Conservation (phyloP, 345 rosid genomes). For the Toxicodendron radicans region DNA sequence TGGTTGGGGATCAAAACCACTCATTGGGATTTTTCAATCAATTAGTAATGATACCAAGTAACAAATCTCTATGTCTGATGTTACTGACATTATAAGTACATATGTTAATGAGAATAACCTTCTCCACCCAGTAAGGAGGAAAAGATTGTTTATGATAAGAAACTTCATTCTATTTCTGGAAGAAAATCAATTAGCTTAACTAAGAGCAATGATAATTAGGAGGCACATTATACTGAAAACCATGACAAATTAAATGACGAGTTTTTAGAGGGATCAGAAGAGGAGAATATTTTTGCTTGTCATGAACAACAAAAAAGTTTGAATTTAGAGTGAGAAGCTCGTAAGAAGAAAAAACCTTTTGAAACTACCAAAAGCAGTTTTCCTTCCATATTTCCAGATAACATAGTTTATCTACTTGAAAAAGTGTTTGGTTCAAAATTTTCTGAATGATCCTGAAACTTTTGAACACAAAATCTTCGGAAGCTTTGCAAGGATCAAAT, state of each 20-base stretch:
- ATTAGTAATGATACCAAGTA: constrained; percentile 46
- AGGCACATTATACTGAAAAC: constrained; percentile 65
- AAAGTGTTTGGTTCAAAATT: no score
- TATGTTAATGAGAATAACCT: constrained; percentile 52
- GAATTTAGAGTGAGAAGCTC: neutral
- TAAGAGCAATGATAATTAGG: constrained; percentile 51
- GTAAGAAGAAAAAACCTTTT: no score
- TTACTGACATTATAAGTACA: constrained; percentile 37
- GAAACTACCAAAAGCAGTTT: no score
- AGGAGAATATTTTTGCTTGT: constrained; percentile 24
- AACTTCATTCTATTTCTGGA: constrained; percentile 55
- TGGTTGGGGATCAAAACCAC: constrained; percentile 82
- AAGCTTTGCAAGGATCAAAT: no score
- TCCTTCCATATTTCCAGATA: no score
- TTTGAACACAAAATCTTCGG: no score
- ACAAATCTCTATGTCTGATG: constrained; percentile 53
- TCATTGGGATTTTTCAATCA: constrained; percentile 57
- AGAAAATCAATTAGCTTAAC: constrained; percentile 41
- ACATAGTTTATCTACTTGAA: no score
- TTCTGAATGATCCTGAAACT: no score
- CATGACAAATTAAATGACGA: constrained; percentile 49
- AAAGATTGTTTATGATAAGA: constrained; percentile 40
- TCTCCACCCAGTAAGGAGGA: constrained; percentile 42
- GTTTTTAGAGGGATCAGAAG: constrained; percentile 37
- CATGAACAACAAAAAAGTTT: neutral